Percentiles rank a stretch among this genome's conserved stretches.
phyloP scores from a whole-genome alignment of 257 asterid species.

The Capsicum rhomboideum region DNA sequence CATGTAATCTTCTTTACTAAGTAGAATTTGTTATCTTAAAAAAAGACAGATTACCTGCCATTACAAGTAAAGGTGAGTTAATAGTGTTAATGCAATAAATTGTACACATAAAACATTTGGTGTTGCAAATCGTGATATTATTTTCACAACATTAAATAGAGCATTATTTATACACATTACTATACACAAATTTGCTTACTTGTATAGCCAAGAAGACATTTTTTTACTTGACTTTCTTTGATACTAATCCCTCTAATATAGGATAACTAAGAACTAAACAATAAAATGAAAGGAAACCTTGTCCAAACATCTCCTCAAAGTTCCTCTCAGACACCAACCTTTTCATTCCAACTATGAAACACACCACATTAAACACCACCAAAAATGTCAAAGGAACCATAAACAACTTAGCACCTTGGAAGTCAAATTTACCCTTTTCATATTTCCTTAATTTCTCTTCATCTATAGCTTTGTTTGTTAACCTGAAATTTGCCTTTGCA shows the following conservation, averaged over 20 bases:
- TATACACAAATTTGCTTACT: not conserved
- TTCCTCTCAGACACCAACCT: slow-evolving; percentile 31
- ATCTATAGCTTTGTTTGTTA: slow-evolving; percentile 54
- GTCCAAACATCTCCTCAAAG: slow-evolving; percentile 58
- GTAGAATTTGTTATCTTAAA: too few relatives aligned
- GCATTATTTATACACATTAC: not conserved
- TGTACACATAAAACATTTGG: not conserved
- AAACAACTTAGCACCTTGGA: slow-evolving; percentile 60
- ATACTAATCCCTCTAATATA: slow-evolving; percentile 50
- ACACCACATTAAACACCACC: slow-evolving; percentile 48
- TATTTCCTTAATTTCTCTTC: slow-evolving; percentile 50
- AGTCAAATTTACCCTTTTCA: slow-evolving; percentile 50
- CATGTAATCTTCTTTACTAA: too few relatives aligned
- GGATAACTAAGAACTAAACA: slow-evolving; percentile 57
- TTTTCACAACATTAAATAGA: not conserved
- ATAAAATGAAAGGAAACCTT: slow-evolving; percentile 40
- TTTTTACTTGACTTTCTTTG: slow-evolving; percentile 37
- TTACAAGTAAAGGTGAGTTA: not conserved
- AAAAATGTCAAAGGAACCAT: slow-evolving; percentile 60
- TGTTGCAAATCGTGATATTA: not conserved
- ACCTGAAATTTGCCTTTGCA: slow-evolving; percentile 44
- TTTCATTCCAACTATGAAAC: slow-evolving; percentile 46
- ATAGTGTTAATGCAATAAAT: not conserved
- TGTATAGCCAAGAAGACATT: not conserved
- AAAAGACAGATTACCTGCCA: too few relatives aligned